Conservation (phyloP, 805 yeast genomes). For the Yamadazyma philogaea region DNA sequence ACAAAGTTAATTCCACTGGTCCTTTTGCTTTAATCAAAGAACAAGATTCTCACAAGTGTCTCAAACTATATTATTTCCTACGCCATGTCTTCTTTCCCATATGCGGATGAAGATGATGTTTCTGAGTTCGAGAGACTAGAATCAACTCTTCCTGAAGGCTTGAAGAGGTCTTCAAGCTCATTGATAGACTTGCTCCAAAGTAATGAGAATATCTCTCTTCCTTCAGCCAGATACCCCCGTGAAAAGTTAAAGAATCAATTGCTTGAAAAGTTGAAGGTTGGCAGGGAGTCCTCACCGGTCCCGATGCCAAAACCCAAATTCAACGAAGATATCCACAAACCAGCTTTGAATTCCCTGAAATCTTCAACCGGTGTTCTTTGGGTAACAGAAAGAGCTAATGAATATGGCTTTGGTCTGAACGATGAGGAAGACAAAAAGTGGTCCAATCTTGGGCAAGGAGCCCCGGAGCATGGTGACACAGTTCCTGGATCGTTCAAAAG, state of each 20-base stretch:
- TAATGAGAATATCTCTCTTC: constrained; percentile 13
- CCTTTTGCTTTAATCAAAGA: not conserved
- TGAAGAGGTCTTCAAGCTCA: constrained; percentile 37
- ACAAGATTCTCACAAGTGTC: not conserved
- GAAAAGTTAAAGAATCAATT: constrained; percentile 16
- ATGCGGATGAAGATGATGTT: constrained; percentile 14
- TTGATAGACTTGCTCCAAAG: constrained; percentile 31
- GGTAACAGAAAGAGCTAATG: constrained; percentile 61
- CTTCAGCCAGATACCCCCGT: constrained; percentile 27
- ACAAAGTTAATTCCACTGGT: not conserved
- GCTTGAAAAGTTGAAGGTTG: constrained; percentile 29
- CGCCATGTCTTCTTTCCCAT: constrained; percentile 2
- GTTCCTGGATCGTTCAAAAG: constrained; percentile 56
- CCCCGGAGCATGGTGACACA: constrained; percentile 60
- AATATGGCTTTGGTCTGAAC: constrained; percentile 44
- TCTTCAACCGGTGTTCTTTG: constrained; percentile 63
- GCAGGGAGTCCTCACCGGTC: constrained; percentile 44
- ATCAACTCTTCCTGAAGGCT: constrained; percentile 38
- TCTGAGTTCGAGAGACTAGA: constrained; percentile 42
- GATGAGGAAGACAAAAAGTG: constrained; percentile 41
- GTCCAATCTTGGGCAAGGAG: constrained; percentile 65
- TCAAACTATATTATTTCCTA: not conserved
- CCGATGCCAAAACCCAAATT: constrained; percentile 49
- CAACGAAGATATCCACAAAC: constrained; percentile 46
- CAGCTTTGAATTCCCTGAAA: constrained; percentile 57